Base-by-base conservation (phyloP, 1,139 yeast genomes). In the Hyphopichia khmerensis region DNA sequence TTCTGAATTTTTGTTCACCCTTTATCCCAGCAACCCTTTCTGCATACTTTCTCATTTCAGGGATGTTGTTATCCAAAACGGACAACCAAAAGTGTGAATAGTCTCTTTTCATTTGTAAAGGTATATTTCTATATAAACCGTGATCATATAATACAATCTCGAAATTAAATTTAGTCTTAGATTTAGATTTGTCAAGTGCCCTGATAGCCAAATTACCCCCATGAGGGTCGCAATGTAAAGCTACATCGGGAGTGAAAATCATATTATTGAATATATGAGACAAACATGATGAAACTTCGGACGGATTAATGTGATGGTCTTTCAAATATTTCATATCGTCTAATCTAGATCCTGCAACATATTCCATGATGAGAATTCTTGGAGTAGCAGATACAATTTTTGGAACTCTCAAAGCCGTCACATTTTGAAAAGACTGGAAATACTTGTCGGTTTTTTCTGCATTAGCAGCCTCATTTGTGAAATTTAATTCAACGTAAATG, bases 201-300 rank as follows among this genome's bases (percentile, higher is more conserved):
- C 90, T 69, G 17, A 93, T 88, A 0, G 98, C 96, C 48, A 93
- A 71, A 55, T 93, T 95, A 0, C 99, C 99, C 13, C 96, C 96
- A 62, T 93, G 99, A 1, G 99, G 99, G 61, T 93, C 99, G 67
- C 99, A 93, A 60, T 93, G 99, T 40, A 93, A 79, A 0, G 91
- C 90, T 15, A 89, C 96, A 24, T 82, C 84, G 0, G 96, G 96
- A 1, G 95, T 86, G 67, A 93, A 93, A 37, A 95, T 89, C 99
- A 93, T 93, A 57, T 84, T 84, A 67, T 91, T 89, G 71, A 93
- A 93, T 24, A 89, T 82, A 56, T 91, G 96, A 0, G 97, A 83
- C 38, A 93, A 72, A 58, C 98, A 93, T 8, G 83, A 70, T 3
- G 95, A 84, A 4, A 93, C 95, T 49, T 88, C 86, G 1, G 85